Conservation (phyloP, 495 filamentous ascomycete genomes). For the Chaetomium fimeti region DNA sequence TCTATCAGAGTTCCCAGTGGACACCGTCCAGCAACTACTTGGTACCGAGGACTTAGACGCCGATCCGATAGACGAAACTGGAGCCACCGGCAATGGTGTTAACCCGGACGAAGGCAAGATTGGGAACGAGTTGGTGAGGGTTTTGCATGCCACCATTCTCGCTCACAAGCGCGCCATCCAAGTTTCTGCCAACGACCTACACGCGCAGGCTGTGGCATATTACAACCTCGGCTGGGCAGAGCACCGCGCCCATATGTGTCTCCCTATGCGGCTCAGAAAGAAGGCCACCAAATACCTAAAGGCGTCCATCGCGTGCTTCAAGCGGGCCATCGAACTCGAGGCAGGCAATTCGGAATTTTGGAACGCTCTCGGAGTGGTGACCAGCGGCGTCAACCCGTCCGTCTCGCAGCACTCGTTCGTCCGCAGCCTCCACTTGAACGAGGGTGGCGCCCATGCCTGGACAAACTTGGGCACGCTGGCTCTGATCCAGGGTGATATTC, state of each 20-base stretch:
- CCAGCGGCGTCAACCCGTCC: conserved; percentile 75
- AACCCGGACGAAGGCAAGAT: conserved; percentile 48
- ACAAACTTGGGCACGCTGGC: conserved; percentile 87
- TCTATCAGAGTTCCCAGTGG: conserved; percentile 55
- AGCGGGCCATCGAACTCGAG: conserved; percentile 92
- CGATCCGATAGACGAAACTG: conserved; percentile 68
- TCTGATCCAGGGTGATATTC: conserved; percentile 74
- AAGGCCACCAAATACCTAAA: conserved; percentile 65
- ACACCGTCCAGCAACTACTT: conserved; percentile 57
- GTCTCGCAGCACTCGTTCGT: conserved; percentile 94
- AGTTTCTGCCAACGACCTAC: conserved; percentile 66
- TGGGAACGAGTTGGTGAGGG: conserved; percentile 49
- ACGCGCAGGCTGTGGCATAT: conserved; percentile 94
- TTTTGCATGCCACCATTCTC: conserved; percentile 68
- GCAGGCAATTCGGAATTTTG: conserved; percentile 96
- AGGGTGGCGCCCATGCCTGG: conserved; percentile 78
- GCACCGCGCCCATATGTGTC: conserved; percentile 69
- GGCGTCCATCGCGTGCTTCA: conserved; percentile 88
- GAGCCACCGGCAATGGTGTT: conserved; percentile 44
- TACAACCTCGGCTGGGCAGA: conserved; percentile 97
- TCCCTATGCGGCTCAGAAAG: conserved; percentile 49
- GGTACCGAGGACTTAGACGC: conserved; percentile 52
- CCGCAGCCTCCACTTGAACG: conserved; percentile 89
- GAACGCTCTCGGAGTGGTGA: conserved; percentile 92
- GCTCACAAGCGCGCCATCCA: conserved; percentile 84